Evolutionary conservation across 306 rosid genomes (phyloP), one percentile per base, ranked within the genome.

Genomic region (Lablab purpureus): DNA sequence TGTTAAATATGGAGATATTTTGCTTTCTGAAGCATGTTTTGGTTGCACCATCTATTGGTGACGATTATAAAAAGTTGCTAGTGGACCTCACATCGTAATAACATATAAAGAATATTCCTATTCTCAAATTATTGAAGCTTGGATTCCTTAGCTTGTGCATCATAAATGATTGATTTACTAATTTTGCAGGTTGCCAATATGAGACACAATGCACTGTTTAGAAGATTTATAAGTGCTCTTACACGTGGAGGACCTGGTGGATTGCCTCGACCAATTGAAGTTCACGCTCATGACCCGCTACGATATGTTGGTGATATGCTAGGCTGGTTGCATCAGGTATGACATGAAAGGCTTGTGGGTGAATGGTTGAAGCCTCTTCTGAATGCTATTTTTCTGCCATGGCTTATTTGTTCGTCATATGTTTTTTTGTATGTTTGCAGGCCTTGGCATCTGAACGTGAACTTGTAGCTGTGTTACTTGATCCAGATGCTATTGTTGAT

Each of bases 191-290:
- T 94, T n/a, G 99, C 97, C 37, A 93, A 91, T 81, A 93, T 92
- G 97, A 92, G 99, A 87, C 99, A 92, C 71, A 95, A 95, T 81
- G 97, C 96, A 66, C 87, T 95, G 23, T 95, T 95, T 86, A 85
- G 99, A 83, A 88, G 99, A 85, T 95, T 95, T 84, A 95, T 95
- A 79, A 91, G 94, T 84, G 97, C 99, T 70, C 99, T 95, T 64
- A 93, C 99, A 7, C 97, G 97, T 14, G 99, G 98, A 68, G 99
- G 98, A 74, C 99, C 99, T 27, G 97, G 98, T 82, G 98, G 98
- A 67, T 69, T 95, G 90, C 98, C 99, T 65, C 96, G 99, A 30
- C 99, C 99, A n/a, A 95, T 95, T 84, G 99, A 95, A 89, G 98
- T 95, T 71, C 99, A 95, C 73, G 99, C 99, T 73, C 97, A 95